Base-by-base conservation (phyloP, 1,139 yeast genomes). In the Saccharomyces hybrid region DNA sequence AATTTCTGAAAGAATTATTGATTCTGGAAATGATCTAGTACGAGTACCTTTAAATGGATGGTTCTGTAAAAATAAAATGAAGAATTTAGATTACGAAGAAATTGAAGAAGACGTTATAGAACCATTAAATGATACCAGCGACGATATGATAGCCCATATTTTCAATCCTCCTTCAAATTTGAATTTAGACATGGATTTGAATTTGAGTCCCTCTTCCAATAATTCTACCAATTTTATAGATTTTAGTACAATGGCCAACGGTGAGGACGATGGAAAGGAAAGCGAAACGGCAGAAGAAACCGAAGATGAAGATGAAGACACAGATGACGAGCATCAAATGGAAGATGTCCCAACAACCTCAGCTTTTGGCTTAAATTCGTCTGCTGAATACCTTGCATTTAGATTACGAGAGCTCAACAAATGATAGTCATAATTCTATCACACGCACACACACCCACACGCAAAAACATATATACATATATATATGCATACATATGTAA, bases 1-100 rank as follows among this genome's bases (percentile, higher is more conserved):
- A 55, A 72, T 84, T 19, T 72, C 80, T 1, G 81, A 78, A 63
- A 75, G 86, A 58, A 72, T 83, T 19, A 46, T 67, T 12, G 65
- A 67, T 56, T 56, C 59, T 4, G 64, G 64, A 16, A 58, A 56
- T 34, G 59, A 58, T 28, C 32, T 50, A n/a, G 49, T 57, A 7
- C 60, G 61, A 14, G 52, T 58, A 1, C 60, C 64, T 3, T 55
- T 67, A 38, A 65, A 65, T 50, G 57, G 64, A 47, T 60, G 67
- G 62, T 58, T 60, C 42, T 48, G 29, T 6, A 14, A 28, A n/a
- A 60, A 61, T 51, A 60, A 58, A 50, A 61, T 59, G 47, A 58
- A 58, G 24, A 59, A 56, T 44, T 34, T 64, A 21, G 63, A 61
- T 4, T 65, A 57, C 53, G 63, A 59, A 31, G 70, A 66, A 46